Conservation (phyloP, 768 basidiomycete species). For the Boletus subparvulus region DNA sequence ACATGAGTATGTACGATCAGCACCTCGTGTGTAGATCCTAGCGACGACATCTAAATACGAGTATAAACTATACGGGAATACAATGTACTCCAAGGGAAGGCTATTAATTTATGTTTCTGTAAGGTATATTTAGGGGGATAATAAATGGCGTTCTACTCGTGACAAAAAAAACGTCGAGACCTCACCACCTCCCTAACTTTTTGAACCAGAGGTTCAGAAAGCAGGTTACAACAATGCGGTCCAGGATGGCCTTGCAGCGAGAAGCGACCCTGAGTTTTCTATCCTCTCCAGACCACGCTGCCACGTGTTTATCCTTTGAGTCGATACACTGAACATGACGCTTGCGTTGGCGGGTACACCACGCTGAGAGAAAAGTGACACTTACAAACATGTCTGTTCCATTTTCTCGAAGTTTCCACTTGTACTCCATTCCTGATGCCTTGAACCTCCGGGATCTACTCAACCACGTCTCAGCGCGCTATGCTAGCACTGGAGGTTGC, state of each 20-base stretch:
- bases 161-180: neutral
- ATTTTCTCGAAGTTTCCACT: constrained; percentile 53
- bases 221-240: constrained; percentile 54
- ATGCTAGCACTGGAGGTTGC: neutral
- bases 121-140: constrained; percentile 3
- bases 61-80: constrained; percentile 24
- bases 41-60: constrained; percentile 10
- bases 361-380: neutral
- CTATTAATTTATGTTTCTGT: constrained; percentile 5
- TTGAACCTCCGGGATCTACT: constrained; percentile 56
- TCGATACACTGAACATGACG: constrained; percentile 47
- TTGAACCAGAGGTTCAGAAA: constrained; percentile 53
- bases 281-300: constrained; percentile 44
- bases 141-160: neutral
- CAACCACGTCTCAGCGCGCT: constrained; percentile 1
- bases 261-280: constrained; percentile 41
- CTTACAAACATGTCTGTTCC: constrained; percentile 47
- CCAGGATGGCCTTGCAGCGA: constrained; percentile 41
- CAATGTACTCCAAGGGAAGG: neutral
- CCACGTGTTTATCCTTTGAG: constrained; percentile 47
- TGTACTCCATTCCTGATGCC: constrained; percentile 48
- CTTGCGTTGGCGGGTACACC: neutral
- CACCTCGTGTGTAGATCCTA: neutral
- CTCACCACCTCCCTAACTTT: constrained; percentile 44
- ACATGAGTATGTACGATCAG: neutral